These are phyloP conservation scores for Camellia granthamiana DNA, from an alignment of 148 eudicot genomes.

Conservation along the genomic window DNA sequence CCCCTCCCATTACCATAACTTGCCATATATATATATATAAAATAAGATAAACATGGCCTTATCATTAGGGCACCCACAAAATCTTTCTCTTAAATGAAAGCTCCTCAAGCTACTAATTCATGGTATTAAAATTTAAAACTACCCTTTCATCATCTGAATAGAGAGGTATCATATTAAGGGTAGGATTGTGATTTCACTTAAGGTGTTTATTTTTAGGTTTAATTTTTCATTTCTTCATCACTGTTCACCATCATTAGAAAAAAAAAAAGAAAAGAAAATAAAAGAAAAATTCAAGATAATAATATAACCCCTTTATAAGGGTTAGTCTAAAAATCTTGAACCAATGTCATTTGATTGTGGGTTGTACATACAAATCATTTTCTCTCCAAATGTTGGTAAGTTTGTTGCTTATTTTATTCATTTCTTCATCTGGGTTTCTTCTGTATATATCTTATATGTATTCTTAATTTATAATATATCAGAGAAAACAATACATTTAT, in stretches of 20 bases:
- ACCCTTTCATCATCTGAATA: background rate
- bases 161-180: background rate
- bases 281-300: background rate
- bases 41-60: background rate
- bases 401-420: constrained; percentile 17
- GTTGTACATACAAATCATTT: background rate
- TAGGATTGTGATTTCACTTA: background rate
- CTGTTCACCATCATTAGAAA: constrained; percentile 4
- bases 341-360: constrained; percentile 2
- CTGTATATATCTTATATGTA: background rate
- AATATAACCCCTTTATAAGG: constrained; percentile 4
- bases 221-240: background rate
- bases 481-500: background rate
- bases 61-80: background rate
- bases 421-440: constrained; percentile 12
- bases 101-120: background rate
- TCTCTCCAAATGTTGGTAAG: constrained; percentile 23
- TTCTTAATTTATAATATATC: background rate
- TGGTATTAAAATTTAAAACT: background rate
- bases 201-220: constrained; percentile 8
- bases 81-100: background rate
- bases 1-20: background rate
- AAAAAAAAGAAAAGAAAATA: background rate
- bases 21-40: background rate
- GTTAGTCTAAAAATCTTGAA: constrained; percentile 7